Evolutionary conservation across 2,329 filamentous ascomycete genomes (phyloP).

Genomic region (Orbilia blumenaviensis): DNA sequence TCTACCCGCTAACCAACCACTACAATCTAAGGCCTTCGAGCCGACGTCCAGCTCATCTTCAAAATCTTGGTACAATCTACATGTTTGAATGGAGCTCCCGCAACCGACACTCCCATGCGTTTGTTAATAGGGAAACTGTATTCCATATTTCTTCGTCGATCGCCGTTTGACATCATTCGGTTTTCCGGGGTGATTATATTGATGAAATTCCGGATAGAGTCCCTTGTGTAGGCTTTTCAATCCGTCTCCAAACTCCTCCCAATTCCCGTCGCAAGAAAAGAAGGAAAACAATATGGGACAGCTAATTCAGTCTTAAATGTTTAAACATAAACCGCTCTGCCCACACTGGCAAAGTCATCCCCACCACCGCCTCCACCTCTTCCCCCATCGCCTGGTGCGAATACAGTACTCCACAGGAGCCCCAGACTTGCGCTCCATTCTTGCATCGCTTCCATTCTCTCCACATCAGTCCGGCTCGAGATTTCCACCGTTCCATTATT

Average conservation of each 20-base stretch:
- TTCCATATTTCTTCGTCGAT: background rate
- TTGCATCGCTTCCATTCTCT: constrained; percentile 76
- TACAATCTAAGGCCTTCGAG: too few species aligned
- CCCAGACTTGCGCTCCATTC: constrained; percentile 77
- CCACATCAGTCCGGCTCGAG: constrained; percentile 75
- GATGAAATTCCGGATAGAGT: constrained; percentile 17
- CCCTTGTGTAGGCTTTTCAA: background rate
- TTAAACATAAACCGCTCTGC: constrained; percentile 33
- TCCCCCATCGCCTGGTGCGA: constrained; percentile 81
- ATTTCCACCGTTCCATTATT: constrained; percentile 84
- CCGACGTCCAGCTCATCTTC: too few species aligned
- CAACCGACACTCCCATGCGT: constrained; percentile 5
- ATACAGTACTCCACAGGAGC: constrained; percentile 74
- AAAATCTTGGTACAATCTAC: constrained; percentile 16
- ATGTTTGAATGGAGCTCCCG: background rate
- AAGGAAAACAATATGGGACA: too few species aligned
- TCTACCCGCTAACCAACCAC: background rate
- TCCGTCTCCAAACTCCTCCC: background rate
- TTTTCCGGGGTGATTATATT: constrained; percentile 7
- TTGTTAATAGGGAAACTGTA: constrained; percentile 12
- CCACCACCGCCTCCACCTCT: constrained; percentile 32
- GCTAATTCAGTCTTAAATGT: background rate
- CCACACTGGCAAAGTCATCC: constrained; percentile 14
- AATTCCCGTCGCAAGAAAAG: too few species aligned
- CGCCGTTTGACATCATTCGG: constrained; percentile 6